Evolutionary conservation across 805 yeast genomes (phyloP).

Genomic region (Ogataea nakhonphanomensis): DNA sequence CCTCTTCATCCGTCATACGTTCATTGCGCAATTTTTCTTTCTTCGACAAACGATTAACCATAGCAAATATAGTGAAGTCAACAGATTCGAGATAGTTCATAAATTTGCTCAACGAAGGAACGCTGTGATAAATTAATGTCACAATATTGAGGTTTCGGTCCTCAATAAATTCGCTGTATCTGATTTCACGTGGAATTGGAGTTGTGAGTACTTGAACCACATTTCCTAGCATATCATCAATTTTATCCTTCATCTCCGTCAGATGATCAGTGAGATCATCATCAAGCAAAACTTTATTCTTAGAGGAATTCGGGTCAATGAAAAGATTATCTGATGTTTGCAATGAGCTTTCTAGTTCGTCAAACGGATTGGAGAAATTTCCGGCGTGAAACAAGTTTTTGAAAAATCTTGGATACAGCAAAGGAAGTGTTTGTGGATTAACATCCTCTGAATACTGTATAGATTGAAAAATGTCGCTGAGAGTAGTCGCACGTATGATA

Average conservation of each 20-base stretch:
- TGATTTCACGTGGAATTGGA: conserved; percentile 30
- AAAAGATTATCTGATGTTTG: conserved; percentile 32
- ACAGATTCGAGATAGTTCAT: conserved; percentile 56
- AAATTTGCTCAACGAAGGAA: conserved; percentile 46
- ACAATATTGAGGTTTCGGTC: conserved; percentile 51
- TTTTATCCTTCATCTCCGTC: conserved; percentile 35
- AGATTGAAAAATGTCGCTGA: conserved; percentile 17
- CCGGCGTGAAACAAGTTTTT: conserved; percentile 70
- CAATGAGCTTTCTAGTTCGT: conserved; percentile 22
- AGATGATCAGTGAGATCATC: conserved; percentile 43
- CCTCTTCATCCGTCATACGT: conserved; percentile 26
- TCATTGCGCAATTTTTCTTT: conserved; percentile 17
- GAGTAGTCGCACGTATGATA: conserved; percentile 15
- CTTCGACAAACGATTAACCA: conserved; percentile 30
- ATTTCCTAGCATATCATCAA: conserved; percentile 39
- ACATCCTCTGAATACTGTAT: conserved; percentile 15
- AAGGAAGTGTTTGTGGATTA: conserved; percentile 44
- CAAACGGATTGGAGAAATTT: conserved; percentile 73
- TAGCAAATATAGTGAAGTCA: conserved; percentile 52
- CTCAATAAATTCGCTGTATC: conserved; percentile 26
- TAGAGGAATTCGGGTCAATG: conserved; percentile 15
- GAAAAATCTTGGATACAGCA: conserved; percentile 66
- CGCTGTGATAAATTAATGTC: conserved; percentile 49
- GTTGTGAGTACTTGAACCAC: conserved; percentile 40
- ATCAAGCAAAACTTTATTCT: conserved; percentile 45